These are phyloP conservation scores for Ganoderma sinense DNA, from an alignment of 1,284 basidiomycete species.

Conservation along the genomic window DNA sequence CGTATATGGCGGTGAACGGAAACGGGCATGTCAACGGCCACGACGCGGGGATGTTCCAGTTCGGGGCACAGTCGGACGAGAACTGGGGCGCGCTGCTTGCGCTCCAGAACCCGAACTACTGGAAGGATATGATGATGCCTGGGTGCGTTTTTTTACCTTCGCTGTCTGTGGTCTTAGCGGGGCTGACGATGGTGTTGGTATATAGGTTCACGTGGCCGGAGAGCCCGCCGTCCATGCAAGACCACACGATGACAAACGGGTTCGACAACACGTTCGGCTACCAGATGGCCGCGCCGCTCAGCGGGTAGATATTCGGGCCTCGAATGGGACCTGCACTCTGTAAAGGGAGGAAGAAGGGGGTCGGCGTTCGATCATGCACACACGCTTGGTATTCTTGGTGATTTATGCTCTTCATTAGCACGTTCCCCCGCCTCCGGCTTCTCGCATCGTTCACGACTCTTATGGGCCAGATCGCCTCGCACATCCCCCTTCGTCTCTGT, in stretches of 20 bases:
- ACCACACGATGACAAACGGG: conserved; percentile 19
- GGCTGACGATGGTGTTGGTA: neutral
- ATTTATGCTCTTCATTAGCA: neutral
- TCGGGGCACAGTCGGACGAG: conserved; percentile 44
- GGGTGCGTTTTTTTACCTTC: conserved; percentile 51
- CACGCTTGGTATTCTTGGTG: conserved; percentile 5
- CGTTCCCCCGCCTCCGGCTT: neutral
- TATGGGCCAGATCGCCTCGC: neutral
- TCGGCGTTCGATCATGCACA: neutral
- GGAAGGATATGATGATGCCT: conserved; percentile 84
- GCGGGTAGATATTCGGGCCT: conserved; percentile 8
- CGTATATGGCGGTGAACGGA: conserved; percentile 32
- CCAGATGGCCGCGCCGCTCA: conserved; percentile 29
- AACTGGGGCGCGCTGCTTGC: conserved; percentile 76
- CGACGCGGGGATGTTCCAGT: conserved; percentile 30
- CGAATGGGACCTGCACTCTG: neutral
- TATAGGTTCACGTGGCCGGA: conserved; percentile 36
- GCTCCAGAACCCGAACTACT: conserved; percentile 74
- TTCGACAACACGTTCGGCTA: conserved; percentile 24
- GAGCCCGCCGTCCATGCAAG: conserved; percentile 25
- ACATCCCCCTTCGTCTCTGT: neutral
- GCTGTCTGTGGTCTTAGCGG: neutral
- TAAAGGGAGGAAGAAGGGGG: neutral
- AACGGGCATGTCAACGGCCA: conserved; percentile 22
- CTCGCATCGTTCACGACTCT: neutral